These are phyloP conservation scores for Coniochaeta sp. DNA, from an alignment of 2,329 filamentous ascomycete genomes.

Conservation along the genomic window DNA sequence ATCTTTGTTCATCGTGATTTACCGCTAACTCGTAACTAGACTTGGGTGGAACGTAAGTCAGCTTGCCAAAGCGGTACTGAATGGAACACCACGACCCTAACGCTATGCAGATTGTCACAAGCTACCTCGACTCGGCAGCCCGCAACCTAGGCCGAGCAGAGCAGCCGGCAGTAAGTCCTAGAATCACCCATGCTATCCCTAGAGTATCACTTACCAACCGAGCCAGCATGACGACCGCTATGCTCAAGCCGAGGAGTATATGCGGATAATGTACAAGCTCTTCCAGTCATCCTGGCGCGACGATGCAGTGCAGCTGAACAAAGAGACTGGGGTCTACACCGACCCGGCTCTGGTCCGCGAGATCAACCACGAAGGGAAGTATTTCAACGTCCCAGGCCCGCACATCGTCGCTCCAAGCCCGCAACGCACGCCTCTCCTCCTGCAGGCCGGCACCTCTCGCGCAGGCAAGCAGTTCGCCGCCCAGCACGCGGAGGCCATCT, in stretches of 20 bases:
- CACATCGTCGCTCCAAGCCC: slow-evolving; percentile 60
- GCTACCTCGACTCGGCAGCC: slow-evolving; percentile 61
- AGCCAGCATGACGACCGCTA: slow-evolving; percentile 54
- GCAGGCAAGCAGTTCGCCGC: slow-evolving; percentile 61
- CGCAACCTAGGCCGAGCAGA: slow-evolving; percentile 52
- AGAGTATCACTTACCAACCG: slow-evolving; percentile 23
- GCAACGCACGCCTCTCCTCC: slow-evolving; percentile 60
- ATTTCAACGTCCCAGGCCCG: slow-evolving; percentile 45
- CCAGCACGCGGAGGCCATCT: slow-evolving; percentile 65
- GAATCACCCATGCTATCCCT: slow-evolving; percentile 27
- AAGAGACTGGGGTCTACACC: slow-evolving; percentile 46
- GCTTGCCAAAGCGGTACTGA: slow-evolving; percentile 6
- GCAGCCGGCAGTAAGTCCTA: slow-evolving; percentile 35
- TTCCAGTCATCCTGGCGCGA: slow-evolving; percentile 42
- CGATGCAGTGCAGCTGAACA: slow-evolving; percentile 47
- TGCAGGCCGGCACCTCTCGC: slow-evolving; percentile 63
- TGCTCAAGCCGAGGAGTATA: slow-evolving; percentile 53
- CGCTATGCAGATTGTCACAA: slow-evolving; percentile 48
- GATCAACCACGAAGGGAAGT: slow-evolving; percentile 55
- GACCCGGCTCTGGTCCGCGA: slow-evolving; percentile 51
- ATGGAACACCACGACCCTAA: slow-evolving; percentile 16
- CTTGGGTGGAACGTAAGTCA: slow-evolving; percentile 37
- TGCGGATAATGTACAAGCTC: slow-evolving; percentile 53
- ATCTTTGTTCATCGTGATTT: neutral
- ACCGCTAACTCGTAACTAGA: slow-evolving; percentile 13